phyloP scores from a whole-genome alignment of 345 rosid species.

The Hevea brasiliensis region DNA sequence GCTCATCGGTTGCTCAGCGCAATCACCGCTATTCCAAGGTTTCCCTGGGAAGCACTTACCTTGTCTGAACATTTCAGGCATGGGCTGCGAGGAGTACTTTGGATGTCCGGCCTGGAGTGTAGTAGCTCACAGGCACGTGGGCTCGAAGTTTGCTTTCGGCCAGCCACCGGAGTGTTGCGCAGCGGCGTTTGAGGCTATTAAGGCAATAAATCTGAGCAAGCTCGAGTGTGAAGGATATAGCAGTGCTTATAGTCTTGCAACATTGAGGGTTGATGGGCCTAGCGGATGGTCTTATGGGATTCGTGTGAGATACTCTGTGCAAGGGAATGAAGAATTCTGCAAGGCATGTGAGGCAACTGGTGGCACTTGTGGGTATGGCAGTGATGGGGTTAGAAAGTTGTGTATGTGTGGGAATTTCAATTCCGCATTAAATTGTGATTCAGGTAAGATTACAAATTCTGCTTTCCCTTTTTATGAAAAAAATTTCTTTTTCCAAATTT shows the following conservation, averaged over 20 bases:
- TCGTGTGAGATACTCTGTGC: constrained; percentile 70
- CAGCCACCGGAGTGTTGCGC: constrained; percentile 84
- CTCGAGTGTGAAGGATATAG: constrained; percentile 83
- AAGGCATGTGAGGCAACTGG: constrained; percentile 83
- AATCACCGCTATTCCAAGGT: constrained; percentile 81
- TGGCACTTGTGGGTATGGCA: constrained; percentile 73
- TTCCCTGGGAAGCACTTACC: constrained; percentile 84
- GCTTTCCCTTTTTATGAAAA: background rate
- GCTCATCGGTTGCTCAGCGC: constrained; percentile 76
- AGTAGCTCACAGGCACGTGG: constrained; percentile 39
- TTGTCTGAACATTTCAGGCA: constrained; percentile 80
- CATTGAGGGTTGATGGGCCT: constrained; percentile 52
- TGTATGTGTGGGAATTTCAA: constrained; percentile 70
- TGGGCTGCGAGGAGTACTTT: constrained; percentile 88
- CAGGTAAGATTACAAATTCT: constrained; percentile 33
- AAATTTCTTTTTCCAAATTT: too few relatives aligned
- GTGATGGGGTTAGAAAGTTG: constrained; percentile 58
- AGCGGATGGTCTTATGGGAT: constrained; percentile 74
- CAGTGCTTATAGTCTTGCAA: constrained; percentile 77
- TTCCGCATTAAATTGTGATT: constrained; percentile 83
- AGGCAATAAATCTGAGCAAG: constrained; percentile 63
- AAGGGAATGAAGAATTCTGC: constrained; percentile 66
- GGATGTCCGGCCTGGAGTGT: constrained; percentile 71
- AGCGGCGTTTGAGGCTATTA: constrained; percentile 68
- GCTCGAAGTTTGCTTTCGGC: constrained; percentile 47